Conservation (phyloP, 176 grass and related monocot species). For the Ensete glaucum region DNA sequence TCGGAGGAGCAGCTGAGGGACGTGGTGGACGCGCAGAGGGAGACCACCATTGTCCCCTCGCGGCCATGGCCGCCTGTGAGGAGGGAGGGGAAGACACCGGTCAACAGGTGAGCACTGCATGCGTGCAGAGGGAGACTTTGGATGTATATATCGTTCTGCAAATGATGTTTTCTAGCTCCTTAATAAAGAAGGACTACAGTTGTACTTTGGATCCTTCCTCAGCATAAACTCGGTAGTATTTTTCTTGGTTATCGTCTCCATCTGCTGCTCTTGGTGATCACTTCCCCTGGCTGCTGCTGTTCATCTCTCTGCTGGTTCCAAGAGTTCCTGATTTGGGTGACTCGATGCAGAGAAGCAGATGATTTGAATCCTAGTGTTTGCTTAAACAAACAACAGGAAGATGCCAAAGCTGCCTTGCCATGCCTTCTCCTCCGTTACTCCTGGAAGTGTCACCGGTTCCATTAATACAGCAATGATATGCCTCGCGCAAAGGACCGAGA, state of each 20-base stretch:
- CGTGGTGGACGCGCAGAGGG: conserved; percentile 35
- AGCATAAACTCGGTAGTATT: no score
- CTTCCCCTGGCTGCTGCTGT: no score
- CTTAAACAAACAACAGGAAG: conserved; percentile 21
- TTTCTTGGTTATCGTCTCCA: no score
- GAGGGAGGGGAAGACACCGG: conserved; percentile 2
- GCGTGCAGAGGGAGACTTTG: no score
- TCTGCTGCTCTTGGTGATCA: no score
- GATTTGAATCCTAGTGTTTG: neutral
- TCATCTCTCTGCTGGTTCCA: no score
- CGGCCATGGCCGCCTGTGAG: conserved; percentile 15
- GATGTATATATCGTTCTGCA: no score
- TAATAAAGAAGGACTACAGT: no score
- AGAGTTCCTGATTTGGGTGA: no score
- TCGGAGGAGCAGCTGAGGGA: conserved; percentile 32
- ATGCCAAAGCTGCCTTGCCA: conserved; percentile 12
- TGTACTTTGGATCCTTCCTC: no score
- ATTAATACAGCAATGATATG: neutral
- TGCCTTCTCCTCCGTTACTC: neutral
- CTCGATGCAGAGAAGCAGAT: no score
- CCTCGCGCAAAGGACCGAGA: neutral
- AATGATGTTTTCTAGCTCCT: no score
- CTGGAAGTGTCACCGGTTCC: neutral
- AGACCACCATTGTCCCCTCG: conserved; percentile 46
- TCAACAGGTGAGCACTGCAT: neutral